A percentile compares a stretch with the other conserved stretches of the same genome.
These are phyloP conservation scores for Irpex rosettiformis DNA, from an alignment of 1,284 basidiomycete genomes.

Conservation along the genomic window DNA sequence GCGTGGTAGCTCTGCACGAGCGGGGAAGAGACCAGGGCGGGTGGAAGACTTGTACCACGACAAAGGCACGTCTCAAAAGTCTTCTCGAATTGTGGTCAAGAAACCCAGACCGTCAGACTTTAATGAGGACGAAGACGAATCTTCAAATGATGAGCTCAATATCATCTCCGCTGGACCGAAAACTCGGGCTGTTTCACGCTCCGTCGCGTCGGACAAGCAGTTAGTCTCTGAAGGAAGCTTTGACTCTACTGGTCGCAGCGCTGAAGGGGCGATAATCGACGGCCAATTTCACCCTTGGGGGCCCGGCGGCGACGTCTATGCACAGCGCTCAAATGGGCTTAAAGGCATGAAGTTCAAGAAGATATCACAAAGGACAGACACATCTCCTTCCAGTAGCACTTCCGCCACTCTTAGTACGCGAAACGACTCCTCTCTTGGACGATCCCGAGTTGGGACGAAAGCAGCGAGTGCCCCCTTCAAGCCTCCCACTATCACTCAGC, in stretches of 20 bases:
- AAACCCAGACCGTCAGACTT: not conserved
- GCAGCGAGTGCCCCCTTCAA: conserved; percentile 12
- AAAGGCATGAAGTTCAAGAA: conserved; percentile 14
- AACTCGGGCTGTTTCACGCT: not conserved
- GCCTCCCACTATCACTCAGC: conserved; percentile 1
- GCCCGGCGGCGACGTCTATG: conserved; percentile 1
- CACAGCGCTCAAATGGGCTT: conserved; percentile 10
- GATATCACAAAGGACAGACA: conserved; percentile 17
- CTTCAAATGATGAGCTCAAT: conserved; percentile 10
- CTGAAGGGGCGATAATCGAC: not conserved
- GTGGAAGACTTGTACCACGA: not conserved
- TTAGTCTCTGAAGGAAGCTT: not conserved
- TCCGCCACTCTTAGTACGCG: not conserved
- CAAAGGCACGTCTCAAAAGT: not conserved
- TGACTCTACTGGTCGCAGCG: not conserved
- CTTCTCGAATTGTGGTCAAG: not conserved
- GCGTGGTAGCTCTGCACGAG: not conserved
- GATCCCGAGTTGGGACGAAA: not conserved
- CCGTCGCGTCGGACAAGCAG: not conserved
- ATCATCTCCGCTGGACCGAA: not conserved
- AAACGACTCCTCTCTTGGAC: not conserved
- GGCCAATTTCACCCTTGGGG: not conserved
- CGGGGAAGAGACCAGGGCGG: not conserved
- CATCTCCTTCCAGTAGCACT: not conserved
- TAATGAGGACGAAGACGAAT: not conserved